A percentile compares a stretch with the other conserved stretches of the same genome.
Conservation (phyloP, 768 basidiomycete species). For the Suillus discolor region DNA sequence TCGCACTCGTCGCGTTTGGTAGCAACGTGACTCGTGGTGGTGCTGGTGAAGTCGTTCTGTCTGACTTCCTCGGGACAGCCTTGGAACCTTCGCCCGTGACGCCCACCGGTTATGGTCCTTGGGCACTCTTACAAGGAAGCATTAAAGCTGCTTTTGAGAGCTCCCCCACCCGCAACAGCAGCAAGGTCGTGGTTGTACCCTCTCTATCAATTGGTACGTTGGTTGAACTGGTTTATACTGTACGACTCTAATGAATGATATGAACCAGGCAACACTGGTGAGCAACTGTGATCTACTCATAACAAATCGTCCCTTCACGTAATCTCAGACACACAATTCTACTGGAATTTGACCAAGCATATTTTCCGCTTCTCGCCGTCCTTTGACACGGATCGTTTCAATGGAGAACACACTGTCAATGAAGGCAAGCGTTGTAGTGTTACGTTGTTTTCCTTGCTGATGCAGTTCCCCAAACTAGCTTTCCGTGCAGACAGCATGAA, state of each 20-base stretch:
- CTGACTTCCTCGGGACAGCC: slow-evolving; percentile 47
- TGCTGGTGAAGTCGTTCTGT: slow-evolving; percentile 51
- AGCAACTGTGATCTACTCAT: not conserved
- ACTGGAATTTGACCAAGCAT: slow-evolving; percentile 25
- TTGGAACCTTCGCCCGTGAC: slow-evolving; percentile 70
- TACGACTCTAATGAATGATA: not conserved
- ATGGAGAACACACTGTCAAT: slow-evolving; percentile 22
- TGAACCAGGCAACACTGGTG: slow-evolving; percentile 21
- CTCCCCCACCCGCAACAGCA: slow-evolving; percentile 11
- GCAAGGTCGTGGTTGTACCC: slow-evolving; percentile 19
- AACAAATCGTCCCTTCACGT: not conserved
- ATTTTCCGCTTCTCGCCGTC: slow-evolving; percentile 64
- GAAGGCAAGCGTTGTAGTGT: slow-evolving; percentile 13
- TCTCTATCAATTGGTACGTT: slow-evolving; percentile 17
- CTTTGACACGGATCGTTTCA: slow-evolving; percentile 16
- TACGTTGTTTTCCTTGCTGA: slow-evolving; percentile 14
- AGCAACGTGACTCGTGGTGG: slow-evolving; percentile 35
- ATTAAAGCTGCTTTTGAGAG: slow-evolving; percentile 35
- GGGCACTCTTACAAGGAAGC: slow-evolving; percentile 28
- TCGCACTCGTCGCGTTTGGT: slow-evolving; percentile 62
- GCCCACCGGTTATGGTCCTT: slow-evolving; percentile 27
- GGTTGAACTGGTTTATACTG: not conserved
- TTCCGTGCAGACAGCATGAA: slow-evolving; percentile 52
- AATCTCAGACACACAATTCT: slow-evolving; percentile 17
- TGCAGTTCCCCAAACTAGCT: slow-evolving; percentile 33